Conservation (phyloP, 2,329 filamentous ascomycete genomes). For the Diaporthe longicolla region DNA sequence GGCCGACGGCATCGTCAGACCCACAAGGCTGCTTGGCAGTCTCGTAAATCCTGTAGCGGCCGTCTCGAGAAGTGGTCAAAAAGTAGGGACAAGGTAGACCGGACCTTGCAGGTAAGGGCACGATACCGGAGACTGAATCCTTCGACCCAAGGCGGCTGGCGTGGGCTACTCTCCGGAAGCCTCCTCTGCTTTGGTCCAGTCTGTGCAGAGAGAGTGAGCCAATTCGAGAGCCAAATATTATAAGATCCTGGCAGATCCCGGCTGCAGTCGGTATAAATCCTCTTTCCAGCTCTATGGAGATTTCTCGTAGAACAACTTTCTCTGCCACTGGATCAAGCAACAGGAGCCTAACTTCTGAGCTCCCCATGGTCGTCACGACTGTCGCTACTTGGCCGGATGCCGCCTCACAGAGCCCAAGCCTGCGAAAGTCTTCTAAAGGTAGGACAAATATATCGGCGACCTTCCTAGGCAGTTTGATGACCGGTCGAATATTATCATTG, state of each 20-base stretch:
- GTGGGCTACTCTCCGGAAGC: conserved; percentile 51
- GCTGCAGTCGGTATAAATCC: conserved; percentile 66
- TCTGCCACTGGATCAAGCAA: conserved; percentile 53
- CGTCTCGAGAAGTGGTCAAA: conserved; percentile 82
- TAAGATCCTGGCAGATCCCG: conserved; percentile 54
- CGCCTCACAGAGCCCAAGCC: background rate
- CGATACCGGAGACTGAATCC: conserved; percentile 79
- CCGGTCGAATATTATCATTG: conserved; percentile 50
- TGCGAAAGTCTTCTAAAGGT: conserved; percentile 35
- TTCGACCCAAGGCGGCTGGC: conserved; percentile 57
- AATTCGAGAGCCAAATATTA: conserved; percentile 69
- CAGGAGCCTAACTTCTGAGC: conserved; percentile 59
- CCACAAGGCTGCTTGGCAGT: conserved; percentile 47
- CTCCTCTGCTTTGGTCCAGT: conserved; percentile 42
- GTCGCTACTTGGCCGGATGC: conserved; percentile 46
- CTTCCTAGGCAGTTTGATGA: conserved; percentile 61
- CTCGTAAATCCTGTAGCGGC: conserved; percentile 77
- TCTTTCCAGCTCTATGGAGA: conserved; percentile 57
- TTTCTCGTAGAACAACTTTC: conserved; percentile 47
- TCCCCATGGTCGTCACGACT: conserved; percentile 63
- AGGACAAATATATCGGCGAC: conserved; percentile 66
- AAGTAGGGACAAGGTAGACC: conserved; percentile 60
- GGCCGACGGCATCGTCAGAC: conserved; percentile 42
- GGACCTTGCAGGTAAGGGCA: conserved; percentile 56
- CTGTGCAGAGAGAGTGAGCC: conserved; percentile 61